Evolutionary conservation across 805 yeast species (phyloP), one percentile per base, ranked within the genome.

Genomic region (Saccharomycopsis javanensis): DNA sequence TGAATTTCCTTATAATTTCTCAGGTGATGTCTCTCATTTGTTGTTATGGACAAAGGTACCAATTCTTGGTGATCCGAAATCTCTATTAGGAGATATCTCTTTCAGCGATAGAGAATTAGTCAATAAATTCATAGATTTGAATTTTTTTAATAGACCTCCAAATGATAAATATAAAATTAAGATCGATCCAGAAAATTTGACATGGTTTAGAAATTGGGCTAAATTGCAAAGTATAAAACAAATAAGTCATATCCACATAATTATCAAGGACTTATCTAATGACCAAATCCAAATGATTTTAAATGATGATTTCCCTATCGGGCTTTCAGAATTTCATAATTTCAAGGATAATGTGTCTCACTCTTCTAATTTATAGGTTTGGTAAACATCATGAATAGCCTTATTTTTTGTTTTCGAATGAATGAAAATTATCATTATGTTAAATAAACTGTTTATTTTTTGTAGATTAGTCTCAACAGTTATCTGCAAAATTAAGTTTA

Each of bases 201-300:
- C 74, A 1, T 86, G 92, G 92, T 86, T 86, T 68, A 76, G 85
- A 62, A 86, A 86, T 66, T 85, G 86, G 80, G 78, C 83, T 6
- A 74, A 77, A 5, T 67, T 86, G 45, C 94, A 86, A 66, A 83
- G 89, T 66, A 83, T 86, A 5, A 76, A 73, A 61, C 74, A 79
- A 31, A 71, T 86, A 35, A 83, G 89, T 25, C 94, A 86, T 65
- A 70, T 85, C n/a, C 94, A 86, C 68, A 79, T 85, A 1, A 64
- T 86, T 30, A 61, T 86, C 11, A 76, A 71, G 52, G 77, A 74
- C n/a, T 63, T 75, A 25, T 62, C 66, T 3, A 50, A 62, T 11
- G 69, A 67, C 3, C 64, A 68, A 11, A 53, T 46, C n/a, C 31
- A 50, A n/a, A 31, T 16, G 23, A 15, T 55, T 23, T 30, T 55